Evolutionary conservation across 768 basidiomycete genomes (phyloP), one percentile per base, ranked within the genome.

Genomic region (Suillus alpinus): DNA sequence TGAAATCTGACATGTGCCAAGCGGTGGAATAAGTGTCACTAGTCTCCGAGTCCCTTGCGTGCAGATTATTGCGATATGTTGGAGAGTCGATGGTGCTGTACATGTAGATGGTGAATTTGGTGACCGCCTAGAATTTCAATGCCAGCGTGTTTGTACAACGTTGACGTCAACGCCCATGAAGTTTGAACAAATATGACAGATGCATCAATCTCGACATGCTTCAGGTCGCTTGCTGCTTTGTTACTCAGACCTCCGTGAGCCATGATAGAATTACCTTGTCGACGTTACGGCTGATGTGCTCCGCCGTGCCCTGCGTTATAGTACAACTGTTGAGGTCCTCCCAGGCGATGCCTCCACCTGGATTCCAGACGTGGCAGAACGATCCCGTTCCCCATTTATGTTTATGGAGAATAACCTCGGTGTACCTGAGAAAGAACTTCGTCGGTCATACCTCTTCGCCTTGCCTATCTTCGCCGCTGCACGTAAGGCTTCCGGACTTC

Each of bases 361-460:
- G 85, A 65, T 60, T 12, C 64, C 65, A 40, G 68, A 67, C 32
- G 69, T 68, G 6, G 73, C 66, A 32, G 13, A 43, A 3, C 63
- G 67, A 3, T 49, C 66, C 10, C 69, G 73, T 10, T 72, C 74
- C 47, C 86, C 87, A 2, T 89, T 87, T 68, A 67, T 89, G 14
- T 76, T 83, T 59, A 64, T 78, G 18, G 83, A 88, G 44, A 78
- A 79, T 7, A 80, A 91, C 58, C 79, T 91, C 13, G 89, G 89
- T 0, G 74, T 91, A 36, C 88, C 87, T 0, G 78, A 83, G 66
- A 87, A 84, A 63, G 64, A 79, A 8, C 78, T 88, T 2, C 80
- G 81, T 66, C 70, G 71, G 55, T 68, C 85, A 1, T 91, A 89
- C 68, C 61, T 84, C 10, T 64, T 71, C 4, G 82, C 84, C 16